Evolutionary conservation across 2,329 filamentous ascomycete species (phyloP), one percentile per base, ranked within the genome.

Genomic region (Calycina marina): DNA sequence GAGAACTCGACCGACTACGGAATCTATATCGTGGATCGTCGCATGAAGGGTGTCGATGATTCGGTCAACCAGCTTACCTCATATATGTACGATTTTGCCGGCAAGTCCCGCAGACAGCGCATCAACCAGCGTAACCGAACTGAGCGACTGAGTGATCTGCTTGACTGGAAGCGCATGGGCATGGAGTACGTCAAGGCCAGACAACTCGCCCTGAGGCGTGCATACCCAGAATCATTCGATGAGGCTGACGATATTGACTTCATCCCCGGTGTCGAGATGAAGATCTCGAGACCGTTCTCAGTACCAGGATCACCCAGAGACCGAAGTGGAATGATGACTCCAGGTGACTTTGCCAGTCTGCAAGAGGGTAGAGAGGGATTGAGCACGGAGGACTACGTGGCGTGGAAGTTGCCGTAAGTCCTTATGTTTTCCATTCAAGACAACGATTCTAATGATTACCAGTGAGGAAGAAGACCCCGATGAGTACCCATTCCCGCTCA

Each of bases 81-180:
- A 14, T 81, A 72, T 62, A 96, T 98, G 88, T 90, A 77, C 53
- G 84, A 96, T 28, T 98, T 94, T 54, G 79, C 80, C 40, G 70
- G 69, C 53, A 98, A 98, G 73, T 93, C 82, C 57, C 80, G 85
- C 36, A 76, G 90, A 39, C 90, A 98, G 59, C 82, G 90, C 31
- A 98, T 98, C 68, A 98, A 98, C 67, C 90, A 96, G 63, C 75
- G 90, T 30, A 98, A 98, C 60, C 75, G 90, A 34, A 98, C 90
- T 0, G 90, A 98, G 64, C 75, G 90, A 29, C 63, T 98, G 34
- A 93, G 85, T 51, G 90, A 98, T 54, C 65, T 98, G 38, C 68
- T 98, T 25, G 90, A 98, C 60, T 98, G 90, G 90, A 96, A 96
- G 69, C 72, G 90, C 30, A 98, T 98, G 90, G 90, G 90, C 14